Conservation (phyloP, 208 protist species). For the Leishmania martiniquensis region DNA sequence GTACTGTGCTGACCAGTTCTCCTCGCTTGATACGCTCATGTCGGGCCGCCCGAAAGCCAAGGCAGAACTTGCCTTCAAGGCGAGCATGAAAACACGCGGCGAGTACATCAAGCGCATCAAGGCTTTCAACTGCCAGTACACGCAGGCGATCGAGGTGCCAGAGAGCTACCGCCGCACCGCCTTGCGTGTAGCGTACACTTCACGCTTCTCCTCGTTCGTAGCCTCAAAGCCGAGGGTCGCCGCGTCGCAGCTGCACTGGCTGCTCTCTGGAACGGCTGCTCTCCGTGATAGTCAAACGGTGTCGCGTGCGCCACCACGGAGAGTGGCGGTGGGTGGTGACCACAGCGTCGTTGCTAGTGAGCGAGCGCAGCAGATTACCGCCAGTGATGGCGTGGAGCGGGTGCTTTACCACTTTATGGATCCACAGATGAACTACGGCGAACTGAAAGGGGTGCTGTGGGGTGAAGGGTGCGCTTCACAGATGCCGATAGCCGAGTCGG, state of each 20-base stretch:
- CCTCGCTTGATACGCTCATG: slow-evolving; percentile 66
- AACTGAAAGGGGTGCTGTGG: slow-evolving; percentile 28
- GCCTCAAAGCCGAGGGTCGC: slow-evolving; percentile 47
- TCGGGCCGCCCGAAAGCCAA: slow-evolving; percentile 69
- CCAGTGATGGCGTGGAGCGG: neutral
- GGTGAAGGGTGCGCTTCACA: slow-evolving; percentile 2
- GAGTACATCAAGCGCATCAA: slow-evolving; percentile 88
- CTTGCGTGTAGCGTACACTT: slow-evolving; percentile 41
- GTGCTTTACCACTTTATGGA: slow-evolving; percentile 46
- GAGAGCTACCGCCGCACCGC: slow-evolving; percentile 35
- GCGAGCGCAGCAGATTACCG: neutral
- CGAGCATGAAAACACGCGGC: slow-evolving; percentile 62
- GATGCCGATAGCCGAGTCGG: neutral
- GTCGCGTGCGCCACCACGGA: neutral
- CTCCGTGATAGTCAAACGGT: slow-evolving; percentile 25
- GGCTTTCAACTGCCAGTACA: slow-evolving; percentile 62
- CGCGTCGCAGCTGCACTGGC: slow-evolving; percentile 50
- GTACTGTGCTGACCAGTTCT: slow-evolving; percentile 58
- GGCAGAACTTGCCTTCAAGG: slow-evolving; percentile 67
- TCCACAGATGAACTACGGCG: slow-evolving; percentile 41
- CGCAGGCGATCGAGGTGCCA: slow-evolving; percentile 41
- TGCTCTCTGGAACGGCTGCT: slow-evolving; percentile 39
- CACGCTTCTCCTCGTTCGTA: slow-evolving; percentile 63
- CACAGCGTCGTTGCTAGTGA: neutral
- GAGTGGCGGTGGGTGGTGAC: neutral